These are phyloP conservation scores for Cercophora scortea DNA, from an alignment of 495 filamentous ascomycete genomes.

Conservation along the genomic window DNA sequence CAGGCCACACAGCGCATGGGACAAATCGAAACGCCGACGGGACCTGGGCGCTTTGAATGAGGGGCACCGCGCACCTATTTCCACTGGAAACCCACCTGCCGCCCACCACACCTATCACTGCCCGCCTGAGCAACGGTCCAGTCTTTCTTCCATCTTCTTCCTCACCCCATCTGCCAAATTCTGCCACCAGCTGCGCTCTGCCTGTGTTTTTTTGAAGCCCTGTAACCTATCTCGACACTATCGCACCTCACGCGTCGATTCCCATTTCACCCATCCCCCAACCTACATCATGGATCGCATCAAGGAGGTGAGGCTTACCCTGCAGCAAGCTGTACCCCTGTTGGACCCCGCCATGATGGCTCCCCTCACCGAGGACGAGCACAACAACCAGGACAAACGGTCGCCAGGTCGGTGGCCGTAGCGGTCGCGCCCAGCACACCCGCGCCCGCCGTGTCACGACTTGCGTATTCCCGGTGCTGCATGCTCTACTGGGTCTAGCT, in stretches of 20 bases:
- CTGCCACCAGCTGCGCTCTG: background rate
- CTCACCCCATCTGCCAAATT: slow-evolving; percentile 3
- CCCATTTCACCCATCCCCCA: slow-evolving; percentile 5
- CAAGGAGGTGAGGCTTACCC: slow-evolving; percentile 61
- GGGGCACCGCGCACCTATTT: slow-evolving; percentile 12
- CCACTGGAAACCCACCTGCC: slow-evolving; percentile 14
- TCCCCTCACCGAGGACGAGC: slow-evolving; percentile 6
- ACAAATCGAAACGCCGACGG: slow-evolving; percentile 20
- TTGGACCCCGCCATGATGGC: slow-evolving; percentile 35
- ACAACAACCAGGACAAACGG: slow-evolving; percentile 2
- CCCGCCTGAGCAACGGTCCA: background rate
- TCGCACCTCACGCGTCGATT: background rate
- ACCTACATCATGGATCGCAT: slow-evolving; percentile 58
- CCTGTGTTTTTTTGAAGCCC: too few species aligned
- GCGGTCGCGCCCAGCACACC: too few species aligned
- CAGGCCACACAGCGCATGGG: slow-evolving; percentile 4
- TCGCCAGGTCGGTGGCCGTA: background rate
- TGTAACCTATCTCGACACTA: background rate
- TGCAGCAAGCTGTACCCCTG: slow-evolving; percentile 21
- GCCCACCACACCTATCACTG: slow-evolving; percentile 12
- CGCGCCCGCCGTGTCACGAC: too few species aligned
- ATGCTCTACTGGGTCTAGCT: background rate
- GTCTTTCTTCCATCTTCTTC: slow-evolving; percentile 5
- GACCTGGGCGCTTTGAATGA: slow-evolving; percentile 9
- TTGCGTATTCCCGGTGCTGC: too few species aligned